Conservation (phyloP, 2,329 filamentous ascomycete genomes). For the Domatiomyces catenatus region DNA sequence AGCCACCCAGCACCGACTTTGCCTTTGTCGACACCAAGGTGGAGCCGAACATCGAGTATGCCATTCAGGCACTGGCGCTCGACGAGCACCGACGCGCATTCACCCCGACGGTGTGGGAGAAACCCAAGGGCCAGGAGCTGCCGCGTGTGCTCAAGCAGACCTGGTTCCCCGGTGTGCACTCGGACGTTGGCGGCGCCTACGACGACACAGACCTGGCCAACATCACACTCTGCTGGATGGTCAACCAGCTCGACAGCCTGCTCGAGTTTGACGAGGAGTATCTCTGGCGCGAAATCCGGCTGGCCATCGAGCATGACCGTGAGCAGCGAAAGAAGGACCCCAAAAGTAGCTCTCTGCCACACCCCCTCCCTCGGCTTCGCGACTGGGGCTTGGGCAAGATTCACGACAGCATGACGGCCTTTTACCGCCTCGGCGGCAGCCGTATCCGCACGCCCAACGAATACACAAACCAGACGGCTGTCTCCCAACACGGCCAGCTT, state of each 20-base stretch:
- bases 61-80: slow-evolving; percentile 22
- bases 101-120: slow-evolving; percentile 21
- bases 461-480: slow-evolving; percentile 13
- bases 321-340: not conserved
- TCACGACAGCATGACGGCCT: slow-evolving; percentile 14
- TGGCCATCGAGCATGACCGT: slow-evolving; percentile 3
- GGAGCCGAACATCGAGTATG: slow-evolving; percentile 21
- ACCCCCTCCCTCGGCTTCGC: slow-evolving; percentile 1
- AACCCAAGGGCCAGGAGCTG: slow-evolving; percentile 17
- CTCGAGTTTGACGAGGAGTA: slow-evolving; percentile 16
- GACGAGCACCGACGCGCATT: slow-evolving; percentile 21
- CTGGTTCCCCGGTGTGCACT: slow-evolving; percentile 35
- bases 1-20: slow-evolving; percentile 18
- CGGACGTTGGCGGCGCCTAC: slow-evolving; percentile 34
- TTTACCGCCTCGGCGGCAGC: slow-evolving; percentile 15
- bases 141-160: slow-evolving; percentile 26
- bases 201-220: slow-evolving; percentile 35
- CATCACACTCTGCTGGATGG: slow-evolving; percentile 37
- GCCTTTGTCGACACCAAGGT: slow-evolving; percentile 22
- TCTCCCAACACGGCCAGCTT: slow-evolving; percentile 9
- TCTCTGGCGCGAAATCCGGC: slow-evolving; percentile 10
- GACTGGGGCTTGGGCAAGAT: slow-evolving; percentile 18
- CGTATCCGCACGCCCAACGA: slow-evolving; percentile 15
- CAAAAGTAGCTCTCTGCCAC: not conserved
- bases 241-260: slow-evolving; percentile 25